Conservation (phyloP, 2,329 filamentous ascomycete genomes). For the Drechslerella dactyloides region DNA sequence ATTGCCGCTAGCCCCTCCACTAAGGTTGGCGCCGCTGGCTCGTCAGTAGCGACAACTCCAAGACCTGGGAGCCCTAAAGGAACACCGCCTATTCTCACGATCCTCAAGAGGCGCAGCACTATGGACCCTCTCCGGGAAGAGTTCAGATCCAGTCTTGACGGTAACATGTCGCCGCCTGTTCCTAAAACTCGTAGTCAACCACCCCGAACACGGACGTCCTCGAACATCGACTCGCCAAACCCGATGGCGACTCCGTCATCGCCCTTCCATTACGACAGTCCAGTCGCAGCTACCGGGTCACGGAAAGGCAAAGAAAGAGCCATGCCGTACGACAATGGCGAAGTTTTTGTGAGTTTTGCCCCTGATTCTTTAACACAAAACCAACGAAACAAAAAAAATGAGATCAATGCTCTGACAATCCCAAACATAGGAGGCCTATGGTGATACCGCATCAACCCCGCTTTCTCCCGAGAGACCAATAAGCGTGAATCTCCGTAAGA, state of each 20-base stretch:
- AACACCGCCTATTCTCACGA: slow-evolving; percentile 46
- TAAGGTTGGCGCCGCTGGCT: slow-evolving; percentile 13
- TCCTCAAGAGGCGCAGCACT: slow-evolving; percentile 38
- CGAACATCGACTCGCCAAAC: slow-evolving; percentile 28
- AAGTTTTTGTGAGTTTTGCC: slow-evolving; percentile 48
- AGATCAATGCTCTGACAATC: slow-evolving; percentile 8
- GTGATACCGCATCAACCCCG: slow-evolving; percentile 63
- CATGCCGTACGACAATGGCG: slow-evolving; percentile 25
- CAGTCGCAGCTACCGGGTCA: slow-evolving; percentile 21
- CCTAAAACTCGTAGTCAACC: slow-evolving; percentile 21
- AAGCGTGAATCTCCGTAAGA: slow-evolving; percentile 82
- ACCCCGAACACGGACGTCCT: slow-evolving; percentile 28
- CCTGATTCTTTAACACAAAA: background rate
- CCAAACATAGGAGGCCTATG: slow-evolving; percentile 53
- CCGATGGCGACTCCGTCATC: slow-evolving; percentile 24
- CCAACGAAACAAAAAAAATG: too few species aligned
- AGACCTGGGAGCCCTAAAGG: slow-evolving; percentile 43
- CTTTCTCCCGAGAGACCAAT: slow-evolving; percentile 91
- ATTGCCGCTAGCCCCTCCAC: slow-evolving; percentile 21
- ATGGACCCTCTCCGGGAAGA: slow-evolving; percentile 45
- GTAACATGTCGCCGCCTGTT: slow-evolving; percentile 11
- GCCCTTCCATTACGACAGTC: slow-evolving; percentile 32
- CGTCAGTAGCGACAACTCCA: slow-evolving; percentile 21
- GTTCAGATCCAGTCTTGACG: slow-evolving; percentile 27
- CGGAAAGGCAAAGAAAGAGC: slow-evolving; percentile 49